These are phyloP conservation scores for Saccharomyces pastorianus DNA, from an alignment of 1,139 yeast genomes.

Conservation along the genomic window DNA sequence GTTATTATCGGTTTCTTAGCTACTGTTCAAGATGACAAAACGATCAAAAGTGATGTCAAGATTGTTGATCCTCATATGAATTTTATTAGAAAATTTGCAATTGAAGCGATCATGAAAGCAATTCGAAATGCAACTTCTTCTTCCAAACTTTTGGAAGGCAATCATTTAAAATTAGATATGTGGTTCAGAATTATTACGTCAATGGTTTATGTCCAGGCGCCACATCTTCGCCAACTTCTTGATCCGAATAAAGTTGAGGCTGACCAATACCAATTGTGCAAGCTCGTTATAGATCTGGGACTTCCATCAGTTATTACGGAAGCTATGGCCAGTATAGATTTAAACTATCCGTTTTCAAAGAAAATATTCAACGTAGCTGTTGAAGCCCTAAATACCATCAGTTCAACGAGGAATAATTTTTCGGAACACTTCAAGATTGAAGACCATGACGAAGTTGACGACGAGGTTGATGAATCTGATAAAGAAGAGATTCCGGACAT, in stretches of 20 bases:
- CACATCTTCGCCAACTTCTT: slow-evolving; percentile 52
- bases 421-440: slow-evolving; percentile 51
- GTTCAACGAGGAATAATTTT: slow-evolving; percentile 51
- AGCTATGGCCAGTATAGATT: slow-evolving; percentile 55
- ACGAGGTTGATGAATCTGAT: slow-evolving; percentile 49
- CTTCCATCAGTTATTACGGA: slow-evolving; percentile 51
- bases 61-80: slow-evolving; percentile 60
- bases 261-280: slow-evolving; percentile 56
- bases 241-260: slow-evolving; percentile 44
- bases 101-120: slow-evolving; percentile 59
- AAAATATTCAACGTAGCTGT: slow-evolving; percentile 50
- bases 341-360: slow-evolving; percentile 61
- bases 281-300: slow-evolving; percentile 57
- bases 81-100: slow-evolving; percentile 63
- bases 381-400: slow-evolving; percentile 54
- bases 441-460: slow-evolving; percentile 56
- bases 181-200: slow-evolving; percentile 29
- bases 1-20: slow-evolving; percentile 56
- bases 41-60: slow-evolving; percentile 39
- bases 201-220: slow-evolving; percentile 42
- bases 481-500: slow-evolving; percentile 77
- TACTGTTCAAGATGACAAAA: slow-evolving; percentile 39
- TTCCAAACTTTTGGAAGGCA: slow-evolving; percentile 22
- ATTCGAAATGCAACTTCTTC: slow-evolving; percentile 23
- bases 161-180: slow-evolving; percentile 25